Conservation (phyloP, 2,329 filamentous ascomycete genomes). For the Fonsecaea nubica region DNA sequence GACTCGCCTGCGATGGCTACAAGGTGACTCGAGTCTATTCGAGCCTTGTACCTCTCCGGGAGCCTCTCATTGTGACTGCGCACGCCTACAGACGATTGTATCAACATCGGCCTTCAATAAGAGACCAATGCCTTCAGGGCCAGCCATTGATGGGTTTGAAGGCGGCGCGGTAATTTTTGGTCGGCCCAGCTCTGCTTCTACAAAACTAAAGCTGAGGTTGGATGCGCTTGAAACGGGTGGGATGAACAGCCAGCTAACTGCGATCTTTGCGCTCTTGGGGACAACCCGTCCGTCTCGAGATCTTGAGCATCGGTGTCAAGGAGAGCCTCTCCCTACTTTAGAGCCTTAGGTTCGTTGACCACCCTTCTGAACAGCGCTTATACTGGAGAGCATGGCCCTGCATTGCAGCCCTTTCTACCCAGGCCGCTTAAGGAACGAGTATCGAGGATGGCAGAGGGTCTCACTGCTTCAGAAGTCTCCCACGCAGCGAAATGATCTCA, state of each 20-base stretch:
- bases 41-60: slow-evolving; percentile 1
- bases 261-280: not conserved
- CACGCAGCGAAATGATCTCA: too few species aligned
- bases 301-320: not conserved
- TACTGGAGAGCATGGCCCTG: not conserved
- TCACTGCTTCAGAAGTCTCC: too few species aligned
- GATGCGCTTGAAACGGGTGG: not conserved
- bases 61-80: not conserved
- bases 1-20: not conserved
- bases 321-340: not conserved
- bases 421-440: too few species aligned
- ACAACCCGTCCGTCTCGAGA: not conserved
- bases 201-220: not conserved
- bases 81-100: not conserved
- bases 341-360: not conserved
- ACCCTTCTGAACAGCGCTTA: not conserved
- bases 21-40: not conserved
- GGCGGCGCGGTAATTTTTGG: not conserved
- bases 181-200: not conserved
- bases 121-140: not conserved
- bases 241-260: not conserved
- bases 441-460: too few species aligned
- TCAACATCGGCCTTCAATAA: not conserved
- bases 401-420: not conserved
- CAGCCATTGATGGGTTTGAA: not conserved